phyloP scores from a whole-genome alignment of 208 protist genomes.

The Trypanosoma platydactyli region DNA sequence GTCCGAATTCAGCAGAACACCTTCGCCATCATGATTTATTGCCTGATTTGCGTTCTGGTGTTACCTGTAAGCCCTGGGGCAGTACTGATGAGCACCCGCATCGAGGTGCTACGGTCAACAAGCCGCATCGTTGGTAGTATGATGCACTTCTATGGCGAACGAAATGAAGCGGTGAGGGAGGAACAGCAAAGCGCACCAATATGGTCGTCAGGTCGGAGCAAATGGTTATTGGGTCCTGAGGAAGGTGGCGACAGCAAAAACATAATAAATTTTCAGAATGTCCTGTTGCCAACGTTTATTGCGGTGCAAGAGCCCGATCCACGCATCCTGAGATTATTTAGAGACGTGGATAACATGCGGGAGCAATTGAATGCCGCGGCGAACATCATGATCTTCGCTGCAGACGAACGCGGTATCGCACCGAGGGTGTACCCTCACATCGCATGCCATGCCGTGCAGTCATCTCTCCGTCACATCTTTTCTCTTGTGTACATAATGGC shows the following conservation, averaged over 20 bases:
- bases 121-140: constrained; percentile 44
- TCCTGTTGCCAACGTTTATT: constrained; percentile 5
- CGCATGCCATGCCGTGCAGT: constrained; percentile 59
- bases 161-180: constrained; percentile 29
- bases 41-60: constrained; percentile 59
- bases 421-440: constrained; percentile 58
- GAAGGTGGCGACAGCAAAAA: neutral
- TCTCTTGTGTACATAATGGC: constrained; percentile 71
- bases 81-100: constrained; percentile 54
- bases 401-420: constrained; percentile 62
- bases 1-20: constrained; percentile 84
- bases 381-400: constrained; percentile 62
- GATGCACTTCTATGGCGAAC: constrained; percentile 54
- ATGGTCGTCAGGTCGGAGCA: neutral
- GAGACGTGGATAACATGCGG: constrained; percentile 1
- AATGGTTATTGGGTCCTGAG: neutral
- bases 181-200: constrained; percentile 1
- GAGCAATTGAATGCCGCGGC: constrained; percentile 39
- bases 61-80: constrained; percentile 69
- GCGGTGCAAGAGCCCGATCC: constrained; percentile 5
- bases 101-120: constrained; percentile 42
- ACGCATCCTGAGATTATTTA: constrained; percentile 2
- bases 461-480: constrained; percentile 66
- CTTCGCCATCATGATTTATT: constrained; percentile 83
- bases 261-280: neutral